Evolutionary conservation across 306 rosid genomes (phyloP), one percentile per base, ranked within the genome.

Genomic region (Leucaena leucocephala): DNA sequence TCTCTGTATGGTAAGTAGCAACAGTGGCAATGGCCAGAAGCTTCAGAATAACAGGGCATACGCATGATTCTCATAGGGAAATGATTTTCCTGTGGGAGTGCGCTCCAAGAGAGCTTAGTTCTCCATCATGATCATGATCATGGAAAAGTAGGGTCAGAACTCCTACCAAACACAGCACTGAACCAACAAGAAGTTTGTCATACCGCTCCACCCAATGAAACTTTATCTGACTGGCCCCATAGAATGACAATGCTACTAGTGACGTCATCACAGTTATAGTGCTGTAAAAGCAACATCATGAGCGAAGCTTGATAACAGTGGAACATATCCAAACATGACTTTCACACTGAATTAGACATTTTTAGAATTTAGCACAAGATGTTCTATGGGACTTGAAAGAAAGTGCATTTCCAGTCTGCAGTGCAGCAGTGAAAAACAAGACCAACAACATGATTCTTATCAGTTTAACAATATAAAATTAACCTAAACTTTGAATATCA

Each of bases 131-230:
- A 82, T 90, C 90, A 42, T 90, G 94, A 82, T 90, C 78, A 58
- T 89, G 96, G 50, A 94, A 94, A 74, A 92, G 34, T 55, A 94
- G 89, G 16, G 98, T 94, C 86, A 94, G 82, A 7, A 94, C 17
- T 86, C 98, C 98, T 2, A 94, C 97, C 76, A 92, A 74, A 74
- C 97, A 92, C 59, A 94, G 81, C 71, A 92, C 97, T 1, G 94
- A 89, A 70, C 98, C 98, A 40, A 94, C 98, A 39, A 94, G 97
- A 82, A 88, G 97, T 75, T 91, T 94, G 89, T 94, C 98, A 38
- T 94, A 92, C 6, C 93, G 90, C 90, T 94, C 98, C 76, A 94
- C 97, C 97, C 97, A 94, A 57, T 94, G 97, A 88, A 94, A 94
- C 88, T 94, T 94, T 71, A 94, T 86, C 87, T 94, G 97, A 81